phyloP scores from a whole-genome alignment of 352 stramenopile genomes.

The Pythium utonaiense region DNA sequence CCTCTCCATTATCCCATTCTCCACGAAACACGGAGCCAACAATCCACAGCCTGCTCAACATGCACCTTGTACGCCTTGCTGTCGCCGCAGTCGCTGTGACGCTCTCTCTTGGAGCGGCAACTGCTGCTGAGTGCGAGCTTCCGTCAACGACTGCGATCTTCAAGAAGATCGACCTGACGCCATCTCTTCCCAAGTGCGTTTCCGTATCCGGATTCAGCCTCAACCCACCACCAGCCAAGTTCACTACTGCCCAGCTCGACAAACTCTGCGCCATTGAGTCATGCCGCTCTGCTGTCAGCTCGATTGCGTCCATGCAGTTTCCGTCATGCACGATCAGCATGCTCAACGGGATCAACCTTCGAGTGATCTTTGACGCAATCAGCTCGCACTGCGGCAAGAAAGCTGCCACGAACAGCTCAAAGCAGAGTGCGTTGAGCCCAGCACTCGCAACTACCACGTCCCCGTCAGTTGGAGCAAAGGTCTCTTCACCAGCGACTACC shows the following conservation, averaged over 20 bases:
- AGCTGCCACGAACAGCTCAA: background rate
- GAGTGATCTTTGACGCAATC: constrained; percentile 13
- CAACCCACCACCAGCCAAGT: constrained; percentile 9
- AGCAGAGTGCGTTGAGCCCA: background rate
- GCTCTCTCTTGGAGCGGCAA: background rate
- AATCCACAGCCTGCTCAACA: background rate
- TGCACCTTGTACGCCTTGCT: background rate
- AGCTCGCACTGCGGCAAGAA: constrained; percentile 2
- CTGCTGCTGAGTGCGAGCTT: constrained; percentile 12
- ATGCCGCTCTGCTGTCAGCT: background rate
- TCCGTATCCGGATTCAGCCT: constrained; percentile 5
- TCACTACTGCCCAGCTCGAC: constrained; percentile 8
- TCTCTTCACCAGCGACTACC: background rate
- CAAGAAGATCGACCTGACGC: constrained; percentile 16
- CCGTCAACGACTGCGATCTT: constrained; percentile 2
- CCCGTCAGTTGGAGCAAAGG: no score
- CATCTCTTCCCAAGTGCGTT: constrained; percentile 3
- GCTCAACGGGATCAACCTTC: constrained; percentile 26
- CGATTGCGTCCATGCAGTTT: constrained; percentile 8
- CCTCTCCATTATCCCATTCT: background rate
- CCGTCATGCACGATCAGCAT: constrained; percentile 28
- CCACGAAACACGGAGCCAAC: background rate
- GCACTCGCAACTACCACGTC: no score
- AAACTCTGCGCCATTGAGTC: constrained; percentile 6
- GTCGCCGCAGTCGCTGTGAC: background rate